Base-by-base conservation (phyloP, 208 protist genomes). In the Crithidia bombi region DNA sequence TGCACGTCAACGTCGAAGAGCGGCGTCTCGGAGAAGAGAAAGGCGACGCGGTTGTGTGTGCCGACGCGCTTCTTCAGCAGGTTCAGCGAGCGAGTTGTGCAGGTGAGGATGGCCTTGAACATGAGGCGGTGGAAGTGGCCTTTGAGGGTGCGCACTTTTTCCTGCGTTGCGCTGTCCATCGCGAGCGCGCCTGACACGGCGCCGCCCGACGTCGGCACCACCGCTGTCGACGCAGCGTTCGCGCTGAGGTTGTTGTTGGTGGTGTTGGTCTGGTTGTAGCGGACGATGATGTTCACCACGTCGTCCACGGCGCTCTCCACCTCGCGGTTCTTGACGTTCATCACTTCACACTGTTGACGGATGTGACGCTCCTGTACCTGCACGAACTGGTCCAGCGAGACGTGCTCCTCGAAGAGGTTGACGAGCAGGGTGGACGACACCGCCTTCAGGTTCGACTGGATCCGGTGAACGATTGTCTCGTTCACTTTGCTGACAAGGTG, bases 1-100 rank as follows among this genome's bases (percentile, higher is more conserved):
- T 98, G 94, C 41, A 99, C 83, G 63, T 98, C 86, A 25, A 98
- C 93, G 55, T 98, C 92, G 74, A 99, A 98, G 73, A 99, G 94
- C 11, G 97, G 96, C 78, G 91, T 94, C 56, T 97, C 92, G 1
- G 93, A 83, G 78, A 95, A 96, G 46, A 98, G 82, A 52, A 98
- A 97, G 38, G 90, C 85, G n/a, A 93, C 87, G n/a, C 83, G 81
- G 58, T 94, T 93, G 62, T 90, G 85, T 28, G 95, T 96, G 47
- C 93, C 94, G 25, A 98, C 85, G 63, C 96, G 91, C 72, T 94
- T 95, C 81, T 98, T 98, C 23, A 98, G 73, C 21, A 96, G 63
- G 75, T 96, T 93, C 56, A 97, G 73, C 49, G 92, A 97, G 61
- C 86, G 85, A 12, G 91, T 97, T 5, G 92, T 97, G 72, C 87